Base-by-base conservation (phyloP, 2,329 filamentous ascomycete genomes). In the Pestalotiopsis sp. region DNA sequence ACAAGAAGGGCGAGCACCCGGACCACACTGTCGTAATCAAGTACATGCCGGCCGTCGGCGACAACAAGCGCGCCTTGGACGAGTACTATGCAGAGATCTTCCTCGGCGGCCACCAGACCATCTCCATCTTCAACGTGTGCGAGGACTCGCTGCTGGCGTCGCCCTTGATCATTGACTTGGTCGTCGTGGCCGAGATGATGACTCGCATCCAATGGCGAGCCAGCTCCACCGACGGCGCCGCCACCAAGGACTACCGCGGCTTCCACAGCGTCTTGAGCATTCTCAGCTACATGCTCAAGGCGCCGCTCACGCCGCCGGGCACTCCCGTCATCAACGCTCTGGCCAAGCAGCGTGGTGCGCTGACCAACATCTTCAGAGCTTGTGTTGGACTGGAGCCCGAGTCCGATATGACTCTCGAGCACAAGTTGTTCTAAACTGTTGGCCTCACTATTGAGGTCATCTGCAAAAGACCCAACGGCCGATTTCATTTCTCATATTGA, bases 81-180 rank as follows among this genome's bases (percentile, higher is more conserved):
- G 96, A 99, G 87, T 99, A 99, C 89, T 98, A 98, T 76, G 96
- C 94, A 68, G 95, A 99, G 87, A 98, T 99, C 83, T 99, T 99
- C 89, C 89, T 98, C 84, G 96, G 96, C 74, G 96, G 96, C 57
- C 96, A 98, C 84, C 96, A 99, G 87, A 98, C 94, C 76, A 99
- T 99, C 80, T 92, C 90, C 86, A 87, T 99, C 81, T 98, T 97
- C 90, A 99, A 99, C 82, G 95, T 98, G 76, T 99, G 96, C 85
- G 96, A 99, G 84, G 96, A 99, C 84, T 98, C 96, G 59, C 91
- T 99, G 66, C 88, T 99, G 74, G 96, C 96, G 12, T 97, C 95
- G 64, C 96, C 96, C 41, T 86, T 99, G 78, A 99, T 99, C 87
- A 97, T 99, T 78, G 96, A 99, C 80, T 87, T 99, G 70, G 94